These are phyloP conservation scores for Trichoderma simmonsii DNA, from an alignment of 2,329 filamentous ascomycete species.

Conservation along the genomic window DNA sequence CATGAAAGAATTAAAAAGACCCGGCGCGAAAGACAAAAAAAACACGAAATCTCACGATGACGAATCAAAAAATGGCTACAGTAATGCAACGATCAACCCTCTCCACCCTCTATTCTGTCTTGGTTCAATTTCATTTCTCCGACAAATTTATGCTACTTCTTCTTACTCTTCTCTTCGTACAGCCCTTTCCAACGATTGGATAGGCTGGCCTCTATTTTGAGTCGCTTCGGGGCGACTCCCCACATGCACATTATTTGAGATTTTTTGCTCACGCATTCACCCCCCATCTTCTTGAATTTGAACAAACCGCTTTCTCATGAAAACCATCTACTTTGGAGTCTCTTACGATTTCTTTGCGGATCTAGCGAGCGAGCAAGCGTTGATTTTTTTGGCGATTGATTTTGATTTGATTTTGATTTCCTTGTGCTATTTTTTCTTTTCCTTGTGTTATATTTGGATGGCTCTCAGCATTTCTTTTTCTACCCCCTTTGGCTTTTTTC, in stretches of 20 bases:
- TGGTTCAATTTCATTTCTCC: slow-evolving; percentile 22
- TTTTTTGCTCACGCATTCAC: slow-evolving; percentile 50
- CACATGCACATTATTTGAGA: slow-evolving; percentile 32
- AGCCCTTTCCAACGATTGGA: slow-evolving; percentile 20
- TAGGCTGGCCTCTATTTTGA: slow-evolving; percentile 31
- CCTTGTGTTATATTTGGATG: slow-evolving; percentile 14
- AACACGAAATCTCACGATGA: slow-evolving; percentile 37
- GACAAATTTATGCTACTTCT: slow-evolving; percentile 25
- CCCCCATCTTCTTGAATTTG: slow-evolving; percentile 33
- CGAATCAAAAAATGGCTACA: slow-evolving; percentile 26
- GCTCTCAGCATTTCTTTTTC: neutral
- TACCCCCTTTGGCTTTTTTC: neutral
- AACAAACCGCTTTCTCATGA: slow-evolving; percentile 30
- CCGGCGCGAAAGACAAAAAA: slow-evolving; percentile 36
- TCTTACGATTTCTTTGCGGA: slow-evolving; percentile 33
- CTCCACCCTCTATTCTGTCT: slow-evolving; percentile 21
- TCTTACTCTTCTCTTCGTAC: slow-evolving; percentile 20
- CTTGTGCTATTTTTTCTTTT: slow-evolving; percentile 19
- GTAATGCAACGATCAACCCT: slow-evolving; percentile 21
- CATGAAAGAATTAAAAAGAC: slow-evolving; percentile 32
- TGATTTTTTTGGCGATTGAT: slow-evolving; percentile 31
- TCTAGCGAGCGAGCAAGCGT: slow-evolving; percentile 37
- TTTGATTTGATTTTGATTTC: slow-evolving; percentile 21
- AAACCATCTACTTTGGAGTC: slow-evolving; percentile 31
- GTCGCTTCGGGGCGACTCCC: slow-evolving; percentile 32